Evolutionary conservation across 768 basidiomycete genomes (phyloP).

Genomic region (Sarcodon sp.): DNA sequence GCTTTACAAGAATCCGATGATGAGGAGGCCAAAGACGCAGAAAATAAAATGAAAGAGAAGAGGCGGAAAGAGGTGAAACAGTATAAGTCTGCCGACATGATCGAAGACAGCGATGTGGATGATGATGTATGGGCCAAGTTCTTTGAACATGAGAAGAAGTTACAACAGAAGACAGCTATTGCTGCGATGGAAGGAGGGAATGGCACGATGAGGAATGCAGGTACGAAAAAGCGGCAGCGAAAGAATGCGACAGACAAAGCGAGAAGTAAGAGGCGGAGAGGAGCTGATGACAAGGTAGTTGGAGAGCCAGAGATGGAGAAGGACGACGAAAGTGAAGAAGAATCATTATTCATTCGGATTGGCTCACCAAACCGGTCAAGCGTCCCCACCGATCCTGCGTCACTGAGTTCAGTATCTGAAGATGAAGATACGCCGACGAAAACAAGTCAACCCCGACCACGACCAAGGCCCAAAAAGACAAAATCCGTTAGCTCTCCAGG

Average conservation of each 20-base stretch:
- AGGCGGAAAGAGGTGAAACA: slow-evolving; percentile 55
- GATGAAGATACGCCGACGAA: slow-evolving; percentile 7
- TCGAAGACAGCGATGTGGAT: slow-evolving; percentile 84
- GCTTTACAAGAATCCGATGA: slow-evolving; percentile 32
- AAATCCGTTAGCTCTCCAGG: background rate
- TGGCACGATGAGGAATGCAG: slow-evolving; percentile 33
- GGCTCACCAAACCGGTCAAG: slow-evolving; percentile 7
- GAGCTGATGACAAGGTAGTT: slow-evolving; percentile 20
- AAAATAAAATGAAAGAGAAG: slow-evolving; percentile 28
- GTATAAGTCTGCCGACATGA: slow-evolving; percentile 86
- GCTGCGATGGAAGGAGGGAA: slow-evolving; percentile 28
- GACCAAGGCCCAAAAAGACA: slow-evolving; percentile 18
- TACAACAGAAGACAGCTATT: slow-evolving; percentile 36
- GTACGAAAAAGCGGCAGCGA: slow-evolving; percentile 46
- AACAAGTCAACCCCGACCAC: slow-evolving; percentile 26
- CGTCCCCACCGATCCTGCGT: slow-evolving; percentile 4
- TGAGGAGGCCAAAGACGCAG: slow-evolving; percentile 24
- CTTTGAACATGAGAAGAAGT: slow-evolving; percentile 57
- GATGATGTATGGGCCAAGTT: slow-evolving; percentile 74
- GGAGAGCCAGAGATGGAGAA: slow-evolving; percentile 16
- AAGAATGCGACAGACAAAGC: slow-evolving; percentile 31
- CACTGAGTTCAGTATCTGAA: slow-evolving; percentile 2
- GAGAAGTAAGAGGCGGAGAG: slow-evolving; percentile 25
- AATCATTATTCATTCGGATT: slow-evolving; percentile 10
- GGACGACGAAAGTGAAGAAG: slow-evolving; percentile 14